Base-by-base conservation (phyloP, 2,329 filamentous ascomycete genomes). In the Neonectria punicea region DNA sequence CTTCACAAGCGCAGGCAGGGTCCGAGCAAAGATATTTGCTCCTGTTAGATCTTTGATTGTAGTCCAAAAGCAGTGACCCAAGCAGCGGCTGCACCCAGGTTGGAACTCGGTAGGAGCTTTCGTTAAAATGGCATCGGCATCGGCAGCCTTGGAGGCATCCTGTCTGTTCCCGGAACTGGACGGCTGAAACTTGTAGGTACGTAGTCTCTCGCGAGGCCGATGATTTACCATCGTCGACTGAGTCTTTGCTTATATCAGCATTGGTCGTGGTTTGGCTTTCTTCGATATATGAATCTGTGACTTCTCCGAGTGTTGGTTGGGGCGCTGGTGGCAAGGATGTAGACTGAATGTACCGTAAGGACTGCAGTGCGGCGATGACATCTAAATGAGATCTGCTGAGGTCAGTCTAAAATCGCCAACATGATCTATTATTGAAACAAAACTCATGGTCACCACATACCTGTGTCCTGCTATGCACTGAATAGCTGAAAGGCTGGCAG, bases 71-170 rank as follows among this genome's bases (percentile, higher is more conserved):
- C 58, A 59, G 71, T 4, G 68, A 69, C 7, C 18, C 61, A 0
- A 70, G 0, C 0, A 70, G 4, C 1, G 41, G 25, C 1, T 1
- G 7, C 10, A 34, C 7, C 66, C 66, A 67, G 3, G n/a, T 13
- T 4, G 54, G 28, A 9, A 44, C 18, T 14, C 39, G 18, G 0
- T 18, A n/a, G 0, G 51, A 8, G 9, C 2, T 10, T 5, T 4
- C 11, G 1, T 2, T 56, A 9, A 5, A 41, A 7, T 67, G 68
- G 4, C 68, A 69, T 22, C n/a, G 43, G 9, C 68, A 70, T 14
- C 41, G 22, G 2, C 68, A 68, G 0, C 9, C 3, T n/a, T 0
- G 3, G 1, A 14, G 14, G 10, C 64, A 57, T 11, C 4, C 28
- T 5, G 51, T 34, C 2, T 20, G 1, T 4, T 51, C 14, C 1